Conservation (phyloP, 1,139 yeast genomes). For the Hyphopichia buzzinii region DNA sequence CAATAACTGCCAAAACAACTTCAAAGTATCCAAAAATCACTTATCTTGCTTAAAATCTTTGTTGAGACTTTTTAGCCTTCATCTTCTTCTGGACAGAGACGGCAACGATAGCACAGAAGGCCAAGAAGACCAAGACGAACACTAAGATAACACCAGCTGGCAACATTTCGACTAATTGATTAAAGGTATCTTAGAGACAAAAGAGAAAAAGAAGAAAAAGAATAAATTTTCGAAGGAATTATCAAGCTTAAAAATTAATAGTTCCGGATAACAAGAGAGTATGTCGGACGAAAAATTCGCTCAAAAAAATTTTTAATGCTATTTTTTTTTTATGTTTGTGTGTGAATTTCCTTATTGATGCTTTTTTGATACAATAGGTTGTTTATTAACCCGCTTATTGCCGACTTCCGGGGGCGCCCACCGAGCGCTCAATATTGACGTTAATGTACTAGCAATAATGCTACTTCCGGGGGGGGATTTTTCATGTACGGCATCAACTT, state of each 20-base stretch:
- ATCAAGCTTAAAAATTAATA: neutral
- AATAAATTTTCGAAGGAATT: too few species aligned
- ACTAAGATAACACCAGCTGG: slow-evolving; percentile 55
- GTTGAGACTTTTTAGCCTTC: slow-evolving; percentile 45
- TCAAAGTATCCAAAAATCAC: neutral
- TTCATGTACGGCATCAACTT: too few species aligned
- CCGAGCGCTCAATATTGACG: too few species aligned
- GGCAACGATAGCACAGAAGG: slow-evolving; percentile 35
- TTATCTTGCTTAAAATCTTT: slow-evolving; percentile 44
- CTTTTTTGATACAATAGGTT: neutral
- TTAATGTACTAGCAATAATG: too few species aligned
- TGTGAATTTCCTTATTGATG: neutral
- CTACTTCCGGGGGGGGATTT: too few species aligned
- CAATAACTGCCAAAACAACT: neutral
- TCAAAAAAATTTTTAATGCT: neutral
- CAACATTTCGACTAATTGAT: slow-evolving; percentile 29
- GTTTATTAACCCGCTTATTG: neutral
- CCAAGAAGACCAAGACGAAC: slow-evolving; percentile 46
- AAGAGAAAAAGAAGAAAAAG: slow-evolving; percentile 9
- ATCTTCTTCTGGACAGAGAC: slow-evolving; percentile 36
- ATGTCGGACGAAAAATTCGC: neutral
- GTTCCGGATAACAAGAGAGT: neutral
- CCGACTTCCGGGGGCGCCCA: neutral
- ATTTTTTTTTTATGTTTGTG: neutral
- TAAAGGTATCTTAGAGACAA: slow-evolving; percentile 6